phyloP scores from a whole-genome alignment of 1,284 basidiomycete genomes.

The Boletus semigastroideus region DNA sequence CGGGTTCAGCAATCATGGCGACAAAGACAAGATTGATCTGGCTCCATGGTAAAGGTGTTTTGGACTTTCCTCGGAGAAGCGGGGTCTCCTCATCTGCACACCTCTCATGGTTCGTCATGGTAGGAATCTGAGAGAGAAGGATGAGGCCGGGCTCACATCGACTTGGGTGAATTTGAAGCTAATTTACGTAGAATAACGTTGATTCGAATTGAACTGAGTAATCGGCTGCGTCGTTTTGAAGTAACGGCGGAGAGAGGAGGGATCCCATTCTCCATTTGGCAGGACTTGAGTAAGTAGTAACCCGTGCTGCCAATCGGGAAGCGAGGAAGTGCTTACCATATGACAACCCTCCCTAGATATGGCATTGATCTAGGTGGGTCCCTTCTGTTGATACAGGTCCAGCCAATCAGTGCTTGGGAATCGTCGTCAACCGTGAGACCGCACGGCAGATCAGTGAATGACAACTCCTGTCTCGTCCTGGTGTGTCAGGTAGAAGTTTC shows the following conservation, averaged over 20 bases:
- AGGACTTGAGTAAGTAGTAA: neutral
- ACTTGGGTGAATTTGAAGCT: neutral
- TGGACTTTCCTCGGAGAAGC: constrained; percentile 17
- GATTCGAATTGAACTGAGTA: neutral
- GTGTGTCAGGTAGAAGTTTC: no score
- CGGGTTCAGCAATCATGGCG: constrained; percentile 24
- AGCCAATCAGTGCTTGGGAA: neutral
- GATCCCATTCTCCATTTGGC: neutral
- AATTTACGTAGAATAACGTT: neutral
- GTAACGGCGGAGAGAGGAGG: neutral
- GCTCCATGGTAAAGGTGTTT: constrained; percentile 24
- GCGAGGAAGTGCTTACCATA: neutral
- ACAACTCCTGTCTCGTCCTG: no score
- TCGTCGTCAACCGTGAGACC: no score
- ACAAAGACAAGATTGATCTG: constrained; percentile 23
- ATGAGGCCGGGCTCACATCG: neutral
- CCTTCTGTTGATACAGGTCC: neutral
- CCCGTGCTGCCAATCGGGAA: neutral
- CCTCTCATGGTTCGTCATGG: constrained; percentile 9
- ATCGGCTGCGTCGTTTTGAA: neutral
- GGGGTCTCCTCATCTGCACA: constrained; percentile 18
- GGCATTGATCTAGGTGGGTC: neutral
- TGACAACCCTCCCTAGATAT: neutral
- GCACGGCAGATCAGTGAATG: no score
- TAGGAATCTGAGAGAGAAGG: neutral